Conservation (phyloP, 108 stramenopile species). For the Nitzschia sp. region DNA sequence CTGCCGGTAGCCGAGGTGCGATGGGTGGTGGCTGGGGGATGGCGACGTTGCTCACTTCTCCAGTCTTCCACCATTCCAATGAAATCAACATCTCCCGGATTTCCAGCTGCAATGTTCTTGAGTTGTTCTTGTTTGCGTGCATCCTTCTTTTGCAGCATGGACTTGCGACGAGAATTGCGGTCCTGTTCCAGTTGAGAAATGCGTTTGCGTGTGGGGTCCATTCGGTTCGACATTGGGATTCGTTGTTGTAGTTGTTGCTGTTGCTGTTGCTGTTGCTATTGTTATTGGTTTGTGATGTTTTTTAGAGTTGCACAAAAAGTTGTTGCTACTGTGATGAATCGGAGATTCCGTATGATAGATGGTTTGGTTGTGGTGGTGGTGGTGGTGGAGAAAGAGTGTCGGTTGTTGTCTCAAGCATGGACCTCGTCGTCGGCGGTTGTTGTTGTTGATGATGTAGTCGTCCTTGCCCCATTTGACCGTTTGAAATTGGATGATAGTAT, state of each 20-base stretch:
- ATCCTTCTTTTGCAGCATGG: slow-evolving; percentile 67
- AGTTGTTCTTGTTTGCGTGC: slow-evolving; percentile 77
- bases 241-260: not conserved
- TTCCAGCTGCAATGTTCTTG: slow-evolving; percentile 82
- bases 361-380: not conserved
- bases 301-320: not conserved
- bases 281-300: not conserved
- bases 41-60: slow-evolving; percentile 61
- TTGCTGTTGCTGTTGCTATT: not conserved
- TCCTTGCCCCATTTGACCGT: too few relatives aligned
- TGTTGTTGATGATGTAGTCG: too few relatives aligned
- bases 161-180: slow-evolving; percentile 78
- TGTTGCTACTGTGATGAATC: not conserved
- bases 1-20: not conserved
- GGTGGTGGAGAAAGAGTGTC: not conserved
- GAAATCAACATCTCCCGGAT: slow-evolving; percentile 98
- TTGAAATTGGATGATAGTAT: too few relatives aligned
- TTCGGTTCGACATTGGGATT: not conserved
- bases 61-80: slow-evolving; percentile 89
- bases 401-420: too few relatives aligned
- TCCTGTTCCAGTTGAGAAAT: slow-evolving; percentile 89
- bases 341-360: not conserved
- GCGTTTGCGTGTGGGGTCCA: slow-evolving; percentile 63
- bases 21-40: slow-evolving; percentile 3
- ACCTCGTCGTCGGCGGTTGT: too few relatives aligned